phyloP scores from a whole-genome alignment of 805 yeast species.

The Teunomyces funiuensis region DNA sequence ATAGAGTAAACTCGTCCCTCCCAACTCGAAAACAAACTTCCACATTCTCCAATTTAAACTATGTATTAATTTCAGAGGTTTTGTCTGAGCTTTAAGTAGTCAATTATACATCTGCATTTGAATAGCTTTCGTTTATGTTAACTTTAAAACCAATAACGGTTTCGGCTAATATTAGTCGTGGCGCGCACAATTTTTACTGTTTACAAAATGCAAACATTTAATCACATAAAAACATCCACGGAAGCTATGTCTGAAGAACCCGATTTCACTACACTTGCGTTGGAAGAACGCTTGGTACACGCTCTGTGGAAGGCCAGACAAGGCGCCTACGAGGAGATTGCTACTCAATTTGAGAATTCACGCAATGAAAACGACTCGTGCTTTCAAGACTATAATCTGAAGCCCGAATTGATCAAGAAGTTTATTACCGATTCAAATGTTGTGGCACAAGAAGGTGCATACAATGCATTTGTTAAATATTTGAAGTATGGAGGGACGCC shows the following conservation, averaged over 20 bases:
- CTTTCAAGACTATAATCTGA: slow-evolving; percentile 49
- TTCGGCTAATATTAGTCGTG: neutral
- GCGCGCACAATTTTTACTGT: neutral
- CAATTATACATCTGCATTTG: slow-evolving; percentile 3
- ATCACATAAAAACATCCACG: too few species aligned
- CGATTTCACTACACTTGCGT: slow-evolving; percentile 62
- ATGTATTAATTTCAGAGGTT: neutral
- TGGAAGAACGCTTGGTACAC: slow-evolving; percentile 57
- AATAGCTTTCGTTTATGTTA: neutral
- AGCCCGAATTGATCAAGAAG: slow-evolving; percentile 56
- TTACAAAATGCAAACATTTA: slow-evolving; percentile 1
- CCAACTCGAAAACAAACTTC: neutral
- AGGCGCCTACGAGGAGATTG: slow-evolving; percentile 72
- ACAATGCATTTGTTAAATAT: slow-evolving; percentile 53
- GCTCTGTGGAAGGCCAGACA: slow-evolving; percentile 79
- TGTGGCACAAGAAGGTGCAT: slow-evolving; percentile 86
- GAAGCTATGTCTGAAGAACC: slow-evolving; percentile 42
- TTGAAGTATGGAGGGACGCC: slow-evolving; percentile 56
- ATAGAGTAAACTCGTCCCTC: slow-evolving; percentile 17
- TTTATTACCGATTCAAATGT: slow-evolving; percentile 80
- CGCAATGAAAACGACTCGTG: slow-evolving; percentile 56
- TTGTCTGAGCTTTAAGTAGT: neutral
- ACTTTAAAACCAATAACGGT: too few species aligned
- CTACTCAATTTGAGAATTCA: slow-evolving; percentile 50
- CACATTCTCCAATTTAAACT: neutral